Conservation (phyloP, 2,329 filamentous ascomycete species). For the Colletotrichum sp. region DNA sequence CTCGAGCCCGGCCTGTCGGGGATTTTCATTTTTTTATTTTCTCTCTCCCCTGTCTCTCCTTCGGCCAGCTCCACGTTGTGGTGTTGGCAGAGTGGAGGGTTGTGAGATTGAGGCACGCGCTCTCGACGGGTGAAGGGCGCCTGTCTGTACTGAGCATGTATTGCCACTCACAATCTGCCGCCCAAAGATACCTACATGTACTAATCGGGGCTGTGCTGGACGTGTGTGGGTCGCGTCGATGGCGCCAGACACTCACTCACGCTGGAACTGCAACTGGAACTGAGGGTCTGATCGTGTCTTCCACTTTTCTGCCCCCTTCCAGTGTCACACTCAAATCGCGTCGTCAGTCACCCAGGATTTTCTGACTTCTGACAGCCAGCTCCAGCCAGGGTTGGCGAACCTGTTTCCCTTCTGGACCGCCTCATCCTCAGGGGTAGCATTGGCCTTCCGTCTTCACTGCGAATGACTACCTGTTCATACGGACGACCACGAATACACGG, state of each 20-base stretch:
- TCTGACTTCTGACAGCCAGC: not conserved
- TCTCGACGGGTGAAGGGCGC: not conserved
- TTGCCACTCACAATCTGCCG: too few relatives aligned
- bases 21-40: conserved; percentile 7
- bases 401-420: not conserved
- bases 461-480: not conserved
- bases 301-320: not conserved
- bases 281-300: not conserved
- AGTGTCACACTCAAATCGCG: not conserved
- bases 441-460: not conserved
- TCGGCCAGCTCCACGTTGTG: not conserved
- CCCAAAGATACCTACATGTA: not conserved
- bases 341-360: not conserved
- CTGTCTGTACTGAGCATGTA: not conserved
- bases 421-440: not conserved
- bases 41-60: not conserved
- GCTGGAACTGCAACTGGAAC: not conserved
- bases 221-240: not conserved
- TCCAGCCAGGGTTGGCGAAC: not conserved
- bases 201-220: not conserved
- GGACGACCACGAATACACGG: not conserved
- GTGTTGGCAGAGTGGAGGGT: not conserved
- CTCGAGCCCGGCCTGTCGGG: conserved; percentile 13
- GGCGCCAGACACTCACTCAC: not conserved
- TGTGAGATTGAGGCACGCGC: not conserved